These are phyloP conservation scores for Dianthus caryophyllus DNA, from an alignment of 148 eudicot species.

Conservation along the genomic window DNA sequence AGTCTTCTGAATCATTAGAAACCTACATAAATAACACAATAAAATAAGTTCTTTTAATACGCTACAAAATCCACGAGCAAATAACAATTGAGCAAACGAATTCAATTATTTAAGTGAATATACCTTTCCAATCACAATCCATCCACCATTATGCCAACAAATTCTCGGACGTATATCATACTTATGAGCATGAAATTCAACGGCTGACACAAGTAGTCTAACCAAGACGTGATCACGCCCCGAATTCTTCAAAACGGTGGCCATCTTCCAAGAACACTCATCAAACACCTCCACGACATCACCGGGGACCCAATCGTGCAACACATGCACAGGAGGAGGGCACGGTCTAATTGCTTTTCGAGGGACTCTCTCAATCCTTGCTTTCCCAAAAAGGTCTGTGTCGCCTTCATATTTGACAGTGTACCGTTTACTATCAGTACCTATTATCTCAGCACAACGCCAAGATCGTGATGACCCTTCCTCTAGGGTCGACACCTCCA, in stretches of 20 bases:
- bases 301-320: conserved; percentile 47
- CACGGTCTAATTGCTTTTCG: conserved; percentile 61
- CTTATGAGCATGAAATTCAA: conserved; percentile 40
- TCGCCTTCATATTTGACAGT: conserved; percentile 46
- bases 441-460: conserved; percentile 56
- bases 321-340: conserved; percentile 47
- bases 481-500: conserved; percentile 53
- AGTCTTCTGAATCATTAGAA: conserved; percentile 30
- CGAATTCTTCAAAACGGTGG: conserved; percentile 42
- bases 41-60: not conserved
- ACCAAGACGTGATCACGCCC: conserved; percentile 35
- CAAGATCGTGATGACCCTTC: conserved; percentile 67
- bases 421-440: conserved; percentile 46
- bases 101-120: not conserved
- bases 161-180: conserved; percentile 59
- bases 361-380: conserved; percentile 42
- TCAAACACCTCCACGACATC: conserved; percentile 69
- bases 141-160: conserved; percentile 63
- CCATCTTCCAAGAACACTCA: conserved; percentile 58
- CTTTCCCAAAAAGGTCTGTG: conserved; percentile 23
- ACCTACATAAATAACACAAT: conserved; percentile 31
- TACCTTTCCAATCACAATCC: conserved; percentile 64
- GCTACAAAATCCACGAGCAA: not conserved
- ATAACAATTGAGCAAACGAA: conserved; percentile 3
- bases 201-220: conserved; percentile 55